A percentile compares a stretch with the other conserved stretches of the same genome.
These are phyloP conservation scores for Ambrosiella beaveri DNA, from an alignment of 2,329 filamentous ascomycete genomes.

Conservation along the genomic window DNA sequence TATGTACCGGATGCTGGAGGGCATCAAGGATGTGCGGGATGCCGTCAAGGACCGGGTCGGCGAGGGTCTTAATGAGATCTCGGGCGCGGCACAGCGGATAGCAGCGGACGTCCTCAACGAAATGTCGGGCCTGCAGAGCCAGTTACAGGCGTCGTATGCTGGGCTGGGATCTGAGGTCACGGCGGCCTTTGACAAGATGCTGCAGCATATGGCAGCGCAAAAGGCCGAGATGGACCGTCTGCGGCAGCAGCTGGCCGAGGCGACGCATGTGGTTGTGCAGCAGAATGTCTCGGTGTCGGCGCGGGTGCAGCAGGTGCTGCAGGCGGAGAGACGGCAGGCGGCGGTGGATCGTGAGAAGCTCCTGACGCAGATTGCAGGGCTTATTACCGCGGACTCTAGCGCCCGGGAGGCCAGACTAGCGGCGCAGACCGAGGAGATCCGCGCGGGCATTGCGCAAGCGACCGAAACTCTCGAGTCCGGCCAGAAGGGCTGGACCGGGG, in stretches of 20 bases:
- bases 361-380: conserved; percentile 41
- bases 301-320: conserved; percentile 47
- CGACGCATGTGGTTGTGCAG: conserved; percentile 32
- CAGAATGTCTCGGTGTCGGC: conserved; percentile 49
- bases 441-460: conserved; percentile 25
- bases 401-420: conserved; percentile 7
- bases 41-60: conserved; percentile 46
- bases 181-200: conserved; percentile 62
- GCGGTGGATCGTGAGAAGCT: conserved; percentile 44
- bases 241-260: conserved; percentile 7
- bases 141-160: conserved; percentile 73
- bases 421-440: conserved; percentile 3
- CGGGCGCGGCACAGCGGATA: conserved; percentile 4
- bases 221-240: conserved; percentile 8
- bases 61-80: conserved; percentile 9
- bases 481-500: conserved; percentile 46
- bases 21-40: conserved; percentile 53
- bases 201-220: conserved; percentile 44
- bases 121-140: conserved; percentile 8
- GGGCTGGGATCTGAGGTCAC: conserved; percentile 76
- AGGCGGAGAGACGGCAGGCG: conserved; percentile 57
- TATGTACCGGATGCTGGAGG: conserved; percentile 80
- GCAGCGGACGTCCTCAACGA: conserved; percentile 11
- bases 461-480: conserved; percentile 48
- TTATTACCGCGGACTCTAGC: conserved; percentile 16